Conservation (phyloP, 306 rosid species). For the Boehmeria nivea region DNA sequence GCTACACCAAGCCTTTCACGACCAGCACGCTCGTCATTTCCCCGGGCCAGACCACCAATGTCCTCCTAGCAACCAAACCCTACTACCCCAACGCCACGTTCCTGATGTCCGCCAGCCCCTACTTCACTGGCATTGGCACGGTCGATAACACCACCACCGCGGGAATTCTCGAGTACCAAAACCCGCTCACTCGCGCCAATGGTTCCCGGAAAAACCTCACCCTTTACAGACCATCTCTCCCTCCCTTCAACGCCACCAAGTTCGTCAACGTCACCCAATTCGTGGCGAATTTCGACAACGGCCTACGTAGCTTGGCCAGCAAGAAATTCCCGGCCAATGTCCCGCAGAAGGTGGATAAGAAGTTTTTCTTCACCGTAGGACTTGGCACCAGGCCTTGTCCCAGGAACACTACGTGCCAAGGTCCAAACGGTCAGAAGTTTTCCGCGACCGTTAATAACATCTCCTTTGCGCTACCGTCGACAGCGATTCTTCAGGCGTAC, state of each 20-base stretch:
- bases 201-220: constrained; percentile 21
- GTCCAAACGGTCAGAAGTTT: constrained; percentile 69
- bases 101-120: constrained; percentile 61
- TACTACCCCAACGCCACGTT: constrained; percentile 49
- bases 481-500: constrained; percentile 55
- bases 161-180: constrained; percentile 54
- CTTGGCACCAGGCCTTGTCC: constrained; percentile 75
- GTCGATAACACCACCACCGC: constrained; percentile 70
- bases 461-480: constrained; percentile 67
- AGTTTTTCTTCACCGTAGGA: constrained; percentile 61
- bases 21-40: constrained; percentile 40
- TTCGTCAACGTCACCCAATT: constrained; percentile 56
- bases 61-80: constrained; percentile 57
- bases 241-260: constrained; percentile 59
- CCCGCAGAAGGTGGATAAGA: constrained; percentile 49
- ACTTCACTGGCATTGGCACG: constrained; percentile 49
- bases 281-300: constrained; percentile 40
- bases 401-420: constrained; percentile 68
- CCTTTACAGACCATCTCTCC: constrained; percentile 48
- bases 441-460: constrained; percentile 60
- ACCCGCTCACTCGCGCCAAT: constrained; percentile 9
- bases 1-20: constrained; percentile 60
- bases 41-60: constrained; percentile 77
- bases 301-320: constrained; percentile 47
- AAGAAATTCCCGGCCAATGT: constrained; percentile 57